These are phyloP conservation scores for Brassica incana DNA, from an alignment of 345 rosid genomes.

Conservation along the genomic window DNA sequence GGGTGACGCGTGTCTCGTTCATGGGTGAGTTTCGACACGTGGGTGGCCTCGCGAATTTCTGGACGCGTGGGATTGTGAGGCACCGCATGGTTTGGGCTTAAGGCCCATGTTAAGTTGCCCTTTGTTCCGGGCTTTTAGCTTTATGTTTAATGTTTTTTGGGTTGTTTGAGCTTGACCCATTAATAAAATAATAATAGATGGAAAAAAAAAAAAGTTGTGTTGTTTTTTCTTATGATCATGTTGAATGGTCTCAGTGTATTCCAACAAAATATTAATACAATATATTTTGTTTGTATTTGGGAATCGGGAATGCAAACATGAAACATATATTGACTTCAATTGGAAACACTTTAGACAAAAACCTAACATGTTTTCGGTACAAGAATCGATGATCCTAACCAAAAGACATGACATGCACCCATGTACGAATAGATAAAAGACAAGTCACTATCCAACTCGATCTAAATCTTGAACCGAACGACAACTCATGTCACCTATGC, in stretches of 20 bases:
- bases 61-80: no score
- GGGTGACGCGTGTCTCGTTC: no score
- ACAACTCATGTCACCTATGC: neutral
- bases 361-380: neutral
- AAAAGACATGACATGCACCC: slow-evolving; percentile 14
- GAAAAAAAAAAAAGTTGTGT: no score
- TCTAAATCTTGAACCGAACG: neutral
- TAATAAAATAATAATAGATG: no score
- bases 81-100: no score
- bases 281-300: neutral
- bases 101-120: no score
- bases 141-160: no score
- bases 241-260: neutral
- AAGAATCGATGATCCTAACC: slow-evolving; percentile 3
- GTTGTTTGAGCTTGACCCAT: no score
- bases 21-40: no score
- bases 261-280: neutral
- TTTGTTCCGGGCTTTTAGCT: no score
- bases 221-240: neutral
- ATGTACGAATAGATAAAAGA: neutral
- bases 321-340: neutral
- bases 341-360: neutral
- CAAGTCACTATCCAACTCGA: neutral
- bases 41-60: no score
- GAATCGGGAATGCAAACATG: neutral